A percentile compares a stretch with the other conserved stretches of the same genome.
phyloP scores from a whole-genome alignment of 331 rosid species.

The Phaseolus coccineus region DNA sequence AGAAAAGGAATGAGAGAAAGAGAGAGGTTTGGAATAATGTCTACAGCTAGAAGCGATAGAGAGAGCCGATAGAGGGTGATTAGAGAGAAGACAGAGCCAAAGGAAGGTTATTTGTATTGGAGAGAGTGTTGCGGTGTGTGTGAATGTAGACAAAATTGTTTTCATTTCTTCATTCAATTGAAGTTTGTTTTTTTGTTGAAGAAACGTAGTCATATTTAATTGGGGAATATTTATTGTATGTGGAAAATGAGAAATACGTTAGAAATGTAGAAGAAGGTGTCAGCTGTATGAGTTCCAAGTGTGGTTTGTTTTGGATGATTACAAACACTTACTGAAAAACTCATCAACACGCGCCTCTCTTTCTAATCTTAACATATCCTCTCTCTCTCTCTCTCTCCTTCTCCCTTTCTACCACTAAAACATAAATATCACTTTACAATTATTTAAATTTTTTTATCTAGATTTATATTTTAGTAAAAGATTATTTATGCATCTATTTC shows the following conservation, averaged over 20 bases:
- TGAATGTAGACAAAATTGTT: constrained; percentile 44
- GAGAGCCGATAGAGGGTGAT: constrained; percentile 56
- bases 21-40: constrained; percentile 52
- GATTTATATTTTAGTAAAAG: no score
- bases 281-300: neutral
- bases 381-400: neutral
- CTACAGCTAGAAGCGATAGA: constrained; percentile 60
- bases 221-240: neutral
- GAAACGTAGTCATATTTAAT: constrained; percentile 11
- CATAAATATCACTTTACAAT: no score
- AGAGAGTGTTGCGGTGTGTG: constrained; percentile 55
- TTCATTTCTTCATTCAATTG: neutral
- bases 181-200: neutral
- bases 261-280: neutral
- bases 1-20: neutral
- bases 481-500: no score
- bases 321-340: constrained; percentile 41
- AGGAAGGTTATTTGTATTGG: constrained; percentile 52
- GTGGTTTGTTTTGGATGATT: constrained; percentile 22
- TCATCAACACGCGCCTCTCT: constrained; percentile 38
- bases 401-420: no score
- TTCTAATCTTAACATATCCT: constrained; percentile 30
- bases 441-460: no score
- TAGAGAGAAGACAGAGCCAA: constrained; percentile 45
- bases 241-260: constrained; percentile 2